These are phyloP conservation scores for Ophiostoma australiae DNA, from an alignment of 2,329 filamentous ascomycete genomes.

Conservation along the genomic window DNA sequence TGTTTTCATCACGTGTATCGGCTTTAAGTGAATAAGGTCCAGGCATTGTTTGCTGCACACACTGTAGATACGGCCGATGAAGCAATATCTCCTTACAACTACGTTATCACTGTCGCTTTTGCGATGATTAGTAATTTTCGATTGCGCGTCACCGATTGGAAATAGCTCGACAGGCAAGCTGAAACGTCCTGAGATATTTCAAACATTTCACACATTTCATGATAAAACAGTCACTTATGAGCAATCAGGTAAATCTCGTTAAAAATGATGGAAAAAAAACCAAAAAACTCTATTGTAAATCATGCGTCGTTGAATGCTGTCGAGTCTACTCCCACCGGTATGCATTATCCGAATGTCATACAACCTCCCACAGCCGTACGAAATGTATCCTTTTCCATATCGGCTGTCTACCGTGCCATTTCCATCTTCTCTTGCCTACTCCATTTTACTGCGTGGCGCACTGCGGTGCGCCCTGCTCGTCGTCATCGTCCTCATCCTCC, in stretches of 20 bases:
- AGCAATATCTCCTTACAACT: conserved; percentile 1
- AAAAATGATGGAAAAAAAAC: too few relatives aligned
- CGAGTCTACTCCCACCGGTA: conserved; percentile 7
- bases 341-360: background rate
- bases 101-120: background rate
- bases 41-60: background rate
- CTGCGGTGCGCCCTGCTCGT: conserved; percentile 60
- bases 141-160: background rate
- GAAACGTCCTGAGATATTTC: background rate
- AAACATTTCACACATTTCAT: background rate
- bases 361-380: background rate
- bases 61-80: conserved; percentile 3
- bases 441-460: conserved; percentile 61
- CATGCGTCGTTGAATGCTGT: conserved; percentile 5
- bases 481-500: conserved; percentile 65
- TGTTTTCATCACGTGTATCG: background rate
- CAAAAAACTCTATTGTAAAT: background rate
- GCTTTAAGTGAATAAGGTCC: background rate
- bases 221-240: background rate
- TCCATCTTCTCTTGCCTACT: background rate
- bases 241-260: background rate
- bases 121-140: background rate
- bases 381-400: background rate
- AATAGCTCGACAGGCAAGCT: background rate
- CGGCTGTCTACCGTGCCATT: background rate